Evolutionary conservation across 1,284 basidiomycete genomes (phyloP), one percentile per base, ranked within the genome.

Genomic region (Thelephora terrestris): DNA sequence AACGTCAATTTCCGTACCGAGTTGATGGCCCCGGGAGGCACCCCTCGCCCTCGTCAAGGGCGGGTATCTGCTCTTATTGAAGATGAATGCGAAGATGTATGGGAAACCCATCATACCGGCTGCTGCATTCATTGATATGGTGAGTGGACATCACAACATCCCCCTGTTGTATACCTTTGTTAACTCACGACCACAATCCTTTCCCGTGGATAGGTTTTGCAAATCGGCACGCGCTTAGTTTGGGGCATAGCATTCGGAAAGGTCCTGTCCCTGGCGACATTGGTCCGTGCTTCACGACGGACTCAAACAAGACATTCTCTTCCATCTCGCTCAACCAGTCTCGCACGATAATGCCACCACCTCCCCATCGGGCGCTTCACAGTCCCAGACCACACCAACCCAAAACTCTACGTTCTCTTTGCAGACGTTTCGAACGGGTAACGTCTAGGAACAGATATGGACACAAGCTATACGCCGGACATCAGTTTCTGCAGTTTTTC

Each of bases 401-500:
- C n/a, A n/a, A n/a, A n/a, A n/a, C n/a, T n/a, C n/a, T n/a, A n/a
- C n/a, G n/a, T n/a, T n/a, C n/a, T n/a, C n/a, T n/a, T n/a, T n/a
- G n/a, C n/a, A n/a, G n/a, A n/a, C n/a, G n/a, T n/a, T n/a, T n/a
- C n/a, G n/a, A n/a, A n/a, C n/a, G n/a, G n/a, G n/a, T n/a, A n/a
- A n/a, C n/a, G n/a, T n/a, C n/a, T 94, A 90, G 89, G 79, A 85
- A 53, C 67, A 76, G 6, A 69, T 91, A 20, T 97, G 91, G 92
- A 76, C 79, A 2, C 80, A 87, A 59, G 81, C 87, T 6, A 76
- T 89, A 52, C 81, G 91, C 27, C 82, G 87, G 39, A 70, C 79
- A 17, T 78, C 78, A 27, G 71, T 79, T 2, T 74, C 83, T 12
- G 61, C 70, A 5, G 74, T 86, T 1, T 90, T 79, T 56, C 81